Evolutionary conservation across 2,329 filamentous ascomycete genomes (phyloP), one percentile per base, ranked within the genome.

Genomic region (Aspergillus luchuensis): DNA sequence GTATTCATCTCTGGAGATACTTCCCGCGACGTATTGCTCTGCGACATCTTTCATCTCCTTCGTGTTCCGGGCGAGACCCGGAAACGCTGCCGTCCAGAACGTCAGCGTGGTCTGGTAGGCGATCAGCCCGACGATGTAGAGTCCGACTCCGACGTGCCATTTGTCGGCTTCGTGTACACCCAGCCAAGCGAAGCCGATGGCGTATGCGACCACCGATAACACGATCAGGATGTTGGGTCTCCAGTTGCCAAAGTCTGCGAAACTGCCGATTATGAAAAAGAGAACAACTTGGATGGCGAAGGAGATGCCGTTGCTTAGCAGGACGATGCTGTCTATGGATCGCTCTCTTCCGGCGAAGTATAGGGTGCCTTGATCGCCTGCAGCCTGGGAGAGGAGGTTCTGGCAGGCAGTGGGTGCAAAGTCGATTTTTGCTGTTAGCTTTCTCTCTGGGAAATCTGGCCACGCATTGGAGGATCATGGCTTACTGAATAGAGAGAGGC

Each of bases 31-130:
- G 55, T 80, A 83, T n/a, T 79, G 76, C 36, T 79, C 76, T 5
- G 84, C 83, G 56, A 80, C 81, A 2, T 75, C 71, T 25, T 84
- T 77, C 68, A 87, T 74, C 23, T 82, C 77, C 1, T 71, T 67
- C 0, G 82, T 84, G 64, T 87, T 86, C 6, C 84, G 73, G 4
- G 85, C 84, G 7, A 87, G 74, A 0, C 83, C 80, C 3, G 85
- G 84, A 59, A 87, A 87, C 0, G 87, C 86, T 0, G 88, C 87
- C 0, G 86, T 88, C 86, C 87, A 90, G 71, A 89, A 90, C 0
- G 87, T 89, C 52, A 89, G 76, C 0, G 85, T 87, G 2, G 88
- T 83, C 72, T 89, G 87, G 66, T 89, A 90, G 1, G 84, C 83
- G 63, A 90, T 87, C 45, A 89, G 63, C 33, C 87, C 87, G 15